phyloP scores from a whole-genome alignment of 345 rosid genomes.

The Dovyalis caffra region DNA sequence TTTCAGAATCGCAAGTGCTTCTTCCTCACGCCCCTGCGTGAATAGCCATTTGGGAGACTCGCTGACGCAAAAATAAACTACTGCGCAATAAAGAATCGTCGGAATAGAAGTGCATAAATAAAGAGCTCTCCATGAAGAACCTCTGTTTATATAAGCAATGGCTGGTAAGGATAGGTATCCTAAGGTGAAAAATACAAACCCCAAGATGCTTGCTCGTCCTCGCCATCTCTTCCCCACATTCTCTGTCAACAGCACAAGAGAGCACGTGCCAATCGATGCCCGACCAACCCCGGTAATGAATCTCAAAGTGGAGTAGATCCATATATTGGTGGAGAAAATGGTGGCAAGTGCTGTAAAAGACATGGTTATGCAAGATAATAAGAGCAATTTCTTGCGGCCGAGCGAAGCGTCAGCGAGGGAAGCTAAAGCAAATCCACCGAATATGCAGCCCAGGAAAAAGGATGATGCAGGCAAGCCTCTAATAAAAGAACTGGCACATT shows the following conservation, averaged over 20 bases:
- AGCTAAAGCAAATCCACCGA: constrained; percentile 15
- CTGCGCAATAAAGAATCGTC: background rate
- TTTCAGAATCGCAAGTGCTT: constrained; percentile 50
- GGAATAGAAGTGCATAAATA: constrained; percentile 18
- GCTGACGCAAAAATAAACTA: background rate
- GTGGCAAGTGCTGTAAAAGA: constrained; percentile 15
- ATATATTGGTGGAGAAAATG: constrained; percentile 15
- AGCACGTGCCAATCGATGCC: constrained; percentile 19
- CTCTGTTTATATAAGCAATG: constrained; percentile 9
- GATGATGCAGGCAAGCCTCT: constrained; percentile 28
- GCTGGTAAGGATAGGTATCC: constrained; percentile 28
- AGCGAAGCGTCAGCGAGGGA: constrained; percentile 21
- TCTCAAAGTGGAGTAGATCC: constrained; percentile 19
- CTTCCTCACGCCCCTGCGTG: constrained; percentile 17
- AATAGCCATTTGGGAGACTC: constrained; percentile 28
- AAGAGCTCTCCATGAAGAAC: constrained; percentile 13
- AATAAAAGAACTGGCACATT: constrained; percentile 17
- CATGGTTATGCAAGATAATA: constrained; percentile 16
- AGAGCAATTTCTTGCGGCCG: constrained; percentile 23
- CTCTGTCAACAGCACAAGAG: constrained; percentile 26
- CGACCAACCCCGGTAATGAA: constrained; percentile 23
- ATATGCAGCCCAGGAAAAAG: constrained; percentile 23
- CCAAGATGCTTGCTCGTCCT: constrained; percentile 8
- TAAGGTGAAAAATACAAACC: constrained; percentile 17
- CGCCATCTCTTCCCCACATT: constrained; percentile 18